Evolutionary conservation across 2,329 filamentous ascomycete genomes (phyloP), one percentile per base, ranked within the genome.

Genomic region (Hypoxylon sp.): DNA sequence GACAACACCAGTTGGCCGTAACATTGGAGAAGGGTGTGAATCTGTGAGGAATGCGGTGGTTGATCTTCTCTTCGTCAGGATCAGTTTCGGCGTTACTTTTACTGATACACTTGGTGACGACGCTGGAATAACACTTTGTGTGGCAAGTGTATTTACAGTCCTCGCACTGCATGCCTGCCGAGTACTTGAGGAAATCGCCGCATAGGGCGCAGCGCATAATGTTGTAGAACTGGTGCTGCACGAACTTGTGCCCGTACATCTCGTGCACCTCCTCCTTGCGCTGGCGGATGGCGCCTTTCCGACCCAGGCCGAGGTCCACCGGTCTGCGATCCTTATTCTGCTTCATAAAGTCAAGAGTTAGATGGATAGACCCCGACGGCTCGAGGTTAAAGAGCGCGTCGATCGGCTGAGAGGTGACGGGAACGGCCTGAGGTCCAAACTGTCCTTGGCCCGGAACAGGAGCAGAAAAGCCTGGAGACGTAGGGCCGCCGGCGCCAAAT

Each of bases 111-210:
- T 99, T 99, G 63, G 95, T 99, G 68, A 99, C 95, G 42, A 99
- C 95, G 75, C 93, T 96, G 13, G 86, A 80, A 76, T 98, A 99
- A 74, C 95, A 99, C 78, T 98, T 97, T 69, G 92, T 94, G 77
- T 99, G 95, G 77, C 95, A 99, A 33, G 94, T 98, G 78, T 98
- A 98, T 78, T 98, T 98, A 89, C 95, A 99, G 78, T 99, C 95
- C 65, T 96, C 91, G 76, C 95, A 99, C 78, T 99, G 95, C 94
- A 99, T 99, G 61, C 95, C 95, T 18, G 95, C 91, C 45, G 94
- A 96, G 74, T 98, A 98, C 74, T 98, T 99, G 78, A 99, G 88
- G 72, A 99, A 98, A 67, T 99, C 95, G 58, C 93, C 95, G 74
- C 95, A 99, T 29, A 98, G 87, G 11, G 95, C 95, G 77, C 95